A percentile compares a stretch with the other conserved stretches of the same genome.
Conservation (phyloP, 306 rosid genomes). For the Cicer chorassanicum region DNA sequence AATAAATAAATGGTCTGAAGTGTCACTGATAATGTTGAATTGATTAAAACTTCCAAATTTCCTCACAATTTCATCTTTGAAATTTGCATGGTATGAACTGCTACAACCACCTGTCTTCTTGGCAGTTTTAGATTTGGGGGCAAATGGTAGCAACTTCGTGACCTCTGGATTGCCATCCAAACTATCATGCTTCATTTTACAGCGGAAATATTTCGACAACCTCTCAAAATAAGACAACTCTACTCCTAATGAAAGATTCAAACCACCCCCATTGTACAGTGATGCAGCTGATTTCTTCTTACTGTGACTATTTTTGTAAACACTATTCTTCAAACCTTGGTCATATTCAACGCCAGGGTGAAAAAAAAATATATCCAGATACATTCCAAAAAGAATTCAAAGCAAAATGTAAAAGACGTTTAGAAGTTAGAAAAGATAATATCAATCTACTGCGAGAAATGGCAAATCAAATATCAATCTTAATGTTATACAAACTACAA, state of each 20-base stretch:
- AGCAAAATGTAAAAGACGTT: slow-evolving; percentile 33
- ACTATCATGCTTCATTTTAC: too few species aligned
- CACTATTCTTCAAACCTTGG: too few species aligned
- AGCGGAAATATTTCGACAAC: too few species aligned
- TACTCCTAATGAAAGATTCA: too few species aligned
- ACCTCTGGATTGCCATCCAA: slow-evolving; percentile 38
- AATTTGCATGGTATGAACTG: slow-evolving; percentile 5
- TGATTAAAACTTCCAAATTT: background rate
- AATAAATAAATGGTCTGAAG: background rate
- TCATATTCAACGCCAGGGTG: too few species aligned
- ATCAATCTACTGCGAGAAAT: slow-evolving; percentile 28
- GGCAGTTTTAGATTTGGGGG: slow-evolving; percentile 33
- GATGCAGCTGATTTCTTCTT: too few species aligned
- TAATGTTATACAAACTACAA: slow-evolving; percentile 55
- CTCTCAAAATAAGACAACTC: too few species aligned
- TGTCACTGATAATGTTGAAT: background rate
- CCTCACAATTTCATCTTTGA: background rate
- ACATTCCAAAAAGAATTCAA: too few species aligned
- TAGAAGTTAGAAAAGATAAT: slow-evolving; percentile 13
- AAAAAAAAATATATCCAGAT: too few species aligned
- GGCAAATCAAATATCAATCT: slow-evolving; percentile 13
- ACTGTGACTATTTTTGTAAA: too few species aligned
- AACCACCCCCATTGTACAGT: too few species aligned
- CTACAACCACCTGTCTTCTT: slow-evolving; percentile 46
- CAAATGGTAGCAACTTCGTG: slow-evolving; percentile 45